Percentiles rank a stretch among this genome's conserved stretches.
phyloP scores from a whole-genome alignment of 768 basidiomycete species.

The Auricularia auricula-judae region DNA sequence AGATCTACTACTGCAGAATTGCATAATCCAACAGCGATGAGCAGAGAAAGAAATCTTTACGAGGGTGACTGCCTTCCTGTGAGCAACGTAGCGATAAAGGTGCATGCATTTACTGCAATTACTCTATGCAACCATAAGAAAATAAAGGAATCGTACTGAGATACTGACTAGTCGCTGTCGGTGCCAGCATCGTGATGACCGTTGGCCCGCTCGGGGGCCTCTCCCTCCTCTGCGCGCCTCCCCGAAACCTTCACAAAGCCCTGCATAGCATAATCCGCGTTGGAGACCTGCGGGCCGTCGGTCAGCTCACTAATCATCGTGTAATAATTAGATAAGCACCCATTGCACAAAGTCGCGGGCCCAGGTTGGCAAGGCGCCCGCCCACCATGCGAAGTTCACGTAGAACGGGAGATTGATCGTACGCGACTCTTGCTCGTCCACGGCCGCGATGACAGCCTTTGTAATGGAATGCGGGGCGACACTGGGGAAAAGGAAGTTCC shows the following conservation, averaged over 20 bases:
- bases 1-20: no score
- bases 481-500: slow-evolving; percentile 68
- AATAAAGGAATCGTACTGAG: not conserved
- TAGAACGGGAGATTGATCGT: slow-evolving; percentile 67
- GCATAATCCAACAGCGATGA: no score
- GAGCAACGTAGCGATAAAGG: no score
- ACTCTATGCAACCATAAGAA: no score
- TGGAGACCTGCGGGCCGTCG: slow-evolving; percentile 36
- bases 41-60: no score
- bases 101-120: no score
- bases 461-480: slow-evolving; percentile 64
- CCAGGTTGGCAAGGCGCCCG: slow-evolving; percentile 58
- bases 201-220: slow-evolving; percentile 5
- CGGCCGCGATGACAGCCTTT: slow-evolving; percentile 67
- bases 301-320: not conserved
- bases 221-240: slow-evolving; percentile 43
- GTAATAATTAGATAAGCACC: slow-evolving; percentile 29
- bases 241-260: slow-evolving; percentile 57
- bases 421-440: slow-evolving; percentile 72
- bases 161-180: not conserved
- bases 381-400: slow-evolving; percentile 43
- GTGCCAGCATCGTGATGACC: not conserved
- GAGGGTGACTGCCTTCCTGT: no score
- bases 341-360: slow-evolving; percentile 64
- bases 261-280: slow-evolving; percentile 63